Base-by-base conservation (phyloP, 2,329 filamentous ascomycete genomes). In the Pseudogymnoascus sp. region DNA sequence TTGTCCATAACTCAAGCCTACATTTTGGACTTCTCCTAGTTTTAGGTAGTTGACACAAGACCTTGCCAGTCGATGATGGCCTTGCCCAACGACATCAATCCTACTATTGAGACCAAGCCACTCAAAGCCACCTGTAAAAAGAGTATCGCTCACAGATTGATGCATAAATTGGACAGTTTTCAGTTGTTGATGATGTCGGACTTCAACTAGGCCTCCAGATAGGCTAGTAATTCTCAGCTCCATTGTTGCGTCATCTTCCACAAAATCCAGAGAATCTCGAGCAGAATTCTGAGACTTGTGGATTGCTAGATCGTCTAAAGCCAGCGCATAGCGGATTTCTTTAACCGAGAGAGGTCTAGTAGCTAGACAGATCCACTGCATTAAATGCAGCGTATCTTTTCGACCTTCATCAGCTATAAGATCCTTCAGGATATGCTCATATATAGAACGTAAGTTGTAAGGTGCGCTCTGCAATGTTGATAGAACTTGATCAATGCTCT, bases 91-190 rank as follows among this genome's bases (percentile, higher is more conserved):
- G 39, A 58, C 59, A 30, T 26, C 15, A 26, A 21, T n/a, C 23
- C 9, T 45, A 21, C 33, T 35, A 35, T 35, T 6, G 12, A 35
- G 33, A 26, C 19, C 15, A 45, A 45, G 18, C 9, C 23, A 45
- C 39, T 21, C 13, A 12, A 45, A 45, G 39, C 39, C 23, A 26
- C 39, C 15, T 45, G 9, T 26, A 45, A 21, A 1, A 26, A 45
- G 39, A 26, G 23, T 21, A 13, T 45, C 15, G 39, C 23, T 45
- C 19, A 45, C 15, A 45, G 39, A 45, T 45, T 45, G 15, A 30
- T 73, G 70, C 57, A 72, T 71, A 39, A 73, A 76, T 61, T 76
- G 74, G 8, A 75, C 70, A 0, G 61, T 68, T 15, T 61, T 57
- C 34, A 37, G 15, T 2, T 59, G 19, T 45, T 21, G 30, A 38